Evolutionary conservation across 2,329 filamentous ascomycete genomes (phyloP), one percentile per base, ranked within the genome.

Genomic region (Colletotrichum acutatum): DNA sequence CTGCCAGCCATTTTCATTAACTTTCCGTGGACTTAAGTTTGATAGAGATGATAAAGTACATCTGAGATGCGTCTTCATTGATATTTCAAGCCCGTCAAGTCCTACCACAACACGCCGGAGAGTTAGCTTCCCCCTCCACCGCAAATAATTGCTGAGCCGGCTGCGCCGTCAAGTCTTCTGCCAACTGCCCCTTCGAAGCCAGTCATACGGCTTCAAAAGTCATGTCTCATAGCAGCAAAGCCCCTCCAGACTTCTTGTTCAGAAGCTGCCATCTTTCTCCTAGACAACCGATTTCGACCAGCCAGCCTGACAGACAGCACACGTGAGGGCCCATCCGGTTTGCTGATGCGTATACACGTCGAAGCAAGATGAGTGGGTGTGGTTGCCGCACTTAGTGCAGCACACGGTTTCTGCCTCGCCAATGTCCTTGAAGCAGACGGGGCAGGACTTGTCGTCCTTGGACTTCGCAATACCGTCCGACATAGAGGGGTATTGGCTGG

Each of bases 301-400:
- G 12, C 24, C 30, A 12, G 32, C 42, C 16, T 65, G 52, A 34
- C 73, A 74, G 30, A 63, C 63, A 32, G 58, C 24, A 24, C 73
- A 74, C 16, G 52, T 57, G 57, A 61, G 28, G 26, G 52, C 62
- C 70, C 62, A 74, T 22, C 62, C 57, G 5, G 49, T 59, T 2
- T 34, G 19, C 26, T 74, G 34, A 7, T 1, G 30, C 4, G 46
- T 37, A 37, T 60, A 75, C 4, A 49, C 26, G 22, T 22, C 16
- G 62, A 72, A 72, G 65, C 74, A 74, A 14, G n/a, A 24, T 12
- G 52, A 46, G 28, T 75, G 74, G 11, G 60, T 53, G 19, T 72
- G 61, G 22, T 71, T 59, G 24, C 74, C 74, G 24, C 74, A 74
- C 14, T 42, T 68, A 14, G 5, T n/a, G 57, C 74, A 69, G 28